Percentiles rank a stretch among this genome's conserved stretches.
phyloP scores from a whole-genome alignment of 768 basidiomycete genomes.

The Coprinopsis strossmayeri region DNA sequence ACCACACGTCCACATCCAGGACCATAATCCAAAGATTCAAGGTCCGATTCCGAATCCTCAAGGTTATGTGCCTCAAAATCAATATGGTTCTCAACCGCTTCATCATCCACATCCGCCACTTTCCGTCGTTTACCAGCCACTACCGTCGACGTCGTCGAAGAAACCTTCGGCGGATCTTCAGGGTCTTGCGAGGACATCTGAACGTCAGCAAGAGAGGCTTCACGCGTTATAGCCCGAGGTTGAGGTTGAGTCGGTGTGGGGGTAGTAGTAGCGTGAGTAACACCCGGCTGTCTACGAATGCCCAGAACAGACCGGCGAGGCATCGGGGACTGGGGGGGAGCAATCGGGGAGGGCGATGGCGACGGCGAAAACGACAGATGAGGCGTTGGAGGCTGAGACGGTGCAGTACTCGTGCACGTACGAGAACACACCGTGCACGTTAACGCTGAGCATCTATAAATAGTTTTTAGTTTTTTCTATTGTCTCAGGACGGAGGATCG shows the following conservation, averaged over 20 bases:
- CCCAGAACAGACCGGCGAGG: conserved; percentile 22
- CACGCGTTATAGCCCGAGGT: too few species aligned
- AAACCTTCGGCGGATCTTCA: not conserved
- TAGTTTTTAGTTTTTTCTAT: too few species aligned
- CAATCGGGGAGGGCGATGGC: conserved; percentile 21
- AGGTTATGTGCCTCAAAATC: not conserved
- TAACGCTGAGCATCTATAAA: conserved; percentile 29
- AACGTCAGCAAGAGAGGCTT: conserved; percentile 20
- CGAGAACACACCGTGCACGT: conserved; percentile 41
- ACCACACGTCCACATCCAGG: conserved; percentile 34
- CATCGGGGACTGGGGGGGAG: conserved; percentile 18
- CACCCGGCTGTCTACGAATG: conserved; percentile 17
- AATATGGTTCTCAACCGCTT: conserved; percentile 15
- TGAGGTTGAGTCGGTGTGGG: not conserved
- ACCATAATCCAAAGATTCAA: not conserved
- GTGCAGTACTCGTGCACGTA: conserved; percentile 31
- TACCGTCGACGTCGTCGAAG: not conserved
- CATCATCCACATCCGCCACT: conserved; percentile 6
- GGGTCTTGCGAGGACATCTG: conserved; percentile 15
- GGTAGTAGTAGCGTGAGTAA: not conserved
- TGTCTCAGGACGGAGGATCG: too few species aligned
- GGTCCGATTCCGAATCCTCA: not conserved
- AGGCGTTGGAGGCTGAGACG: conserved; percentile 32
- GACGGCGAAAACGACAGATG: conserved; percentile 32
- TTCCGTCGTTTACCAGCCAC: conserved; percentile 1